These are phyloP conservation scores for Salix udensis DNA, from an alignment of 345 rosid species.

Conservation along the genomic window DNA sequence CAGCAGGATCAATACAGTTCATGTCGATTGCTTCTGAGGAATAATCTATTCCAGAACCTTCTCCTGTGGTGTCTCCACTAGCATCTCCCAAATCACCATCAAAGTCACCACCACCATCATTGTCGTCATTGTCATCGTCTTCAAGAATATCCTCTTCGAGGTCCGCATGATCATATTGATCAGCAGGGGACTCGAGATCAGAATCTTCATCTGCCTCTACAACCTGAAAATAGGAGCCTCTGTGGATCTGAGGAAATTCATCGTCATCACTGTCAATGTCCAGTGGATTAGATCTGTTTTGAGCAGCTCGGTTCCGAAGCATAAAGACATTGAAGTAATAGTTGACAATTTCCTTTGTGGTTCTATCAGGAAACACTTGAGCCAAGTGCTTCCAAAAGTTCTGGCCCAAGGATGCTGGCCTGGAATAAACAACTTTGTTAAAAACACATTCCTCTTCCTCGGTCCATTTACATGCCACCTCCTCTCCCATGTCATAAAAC, in stretches of 20 bases:
- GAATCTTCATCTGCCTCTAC: constrained; percentile 50
- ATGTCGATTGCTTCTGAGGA: constrained; percentile 11
- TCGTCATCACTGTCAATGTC: constrained; percentile 78
- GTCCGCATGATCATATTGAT: constrained; percentile 24
- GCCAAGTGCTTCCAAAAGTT: constrained; percentile 65
- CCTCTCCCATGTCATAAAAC: constrained; percentile 71
- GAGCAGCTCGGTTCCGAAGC: constrained; percentile 55
- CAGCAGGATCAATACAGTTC: constrained; percentile 15
- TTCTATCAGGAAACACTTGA: constrained; percentile 48
- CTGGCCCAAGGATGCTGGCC: constrained; percentile 46
- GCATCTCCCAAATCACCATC: constrained; percentile 9
- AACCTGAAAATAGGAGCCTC: constrained; percentile 21
- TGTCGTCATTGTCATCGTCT: constrained; percentile 18
- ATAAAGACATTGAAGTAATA: constrained; percentile 74
- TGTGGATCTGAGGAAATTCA: constrained; percentile 48
- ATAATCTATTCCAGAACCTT: constrained; percentile 27
- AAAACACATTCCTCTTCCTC: constrained; percentile 55
- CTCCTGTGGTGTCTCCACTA: constrained; percentile 17
- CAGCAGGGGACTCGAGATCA: constrained; percentile 44
- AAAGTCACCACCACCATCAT: constrained; percentile 14
- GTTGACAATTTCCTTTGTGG: constrained; percentile 59
- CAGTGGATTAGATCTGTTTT: constrained; percentile 48
- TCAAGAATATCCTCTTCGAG: constrained; percentile 15
- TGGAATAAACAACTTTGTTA: constrained; percentile 57
- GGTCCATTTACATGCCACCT: constrained; percentile 50